These are phyloP conservation scores for Solanum sparsipilum DNA, from an alignment of 257 asterid species.

Conservation along the genomic window DNA sequence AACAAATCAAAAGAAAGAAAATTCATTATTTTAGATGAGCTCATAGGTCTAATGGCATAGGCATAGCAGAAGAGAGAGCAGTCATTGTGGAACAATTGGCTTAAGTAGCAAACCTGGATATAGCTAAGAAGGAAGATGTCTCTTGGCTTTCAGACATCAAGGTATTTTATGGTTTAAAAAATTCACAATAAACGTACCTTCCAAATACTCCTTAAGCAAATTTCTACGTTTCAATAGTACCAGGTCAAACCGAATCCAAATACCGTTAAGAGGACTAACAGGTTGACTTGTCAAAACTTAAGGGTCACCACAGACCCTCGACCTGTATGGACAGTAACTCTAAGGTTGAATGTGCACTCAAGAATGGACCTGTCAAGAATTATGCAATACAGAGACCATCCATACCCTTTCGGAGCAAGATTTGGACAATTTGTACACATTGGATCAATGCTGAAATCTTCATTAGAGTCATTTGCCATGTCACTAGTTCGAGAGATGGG, in stretches of 20 bases:
- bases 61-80: background rate
- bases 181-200: background rate
- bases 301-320: background rate
- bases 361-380: background rate
- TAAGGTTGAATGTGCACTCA: background rate
- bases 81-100: background rate
- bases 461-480: conserved; percentile 19
- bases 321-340: background rate
- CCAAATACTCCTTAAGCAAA: background rate
- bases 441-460: conserved; percentile 62
- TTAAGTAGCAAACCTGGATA: background rate
- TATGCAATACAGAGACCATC: background rate
- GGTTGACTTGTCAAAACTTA: background rate
- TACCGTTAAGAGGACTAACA: background rate
- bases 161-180: background rate
- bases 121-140: background rate
- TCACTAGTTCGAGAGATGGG: conserved; percentile 12
- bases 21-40: background rate
- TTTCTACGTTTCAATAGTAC: background rate
- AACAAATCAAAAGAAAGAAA: background rate
- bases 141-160: background rate
- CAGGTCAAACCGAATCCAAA: background rate
- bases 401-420: conserved; percentile 89
- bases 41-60: background rate
- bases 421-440: conserved; percentile 93